These are phyloP conservation scores for Monilinia fructicola DNA, from an alignment of 2,329 filamentous ascomycete genomes.

Conservation along the genomic window DNA sequence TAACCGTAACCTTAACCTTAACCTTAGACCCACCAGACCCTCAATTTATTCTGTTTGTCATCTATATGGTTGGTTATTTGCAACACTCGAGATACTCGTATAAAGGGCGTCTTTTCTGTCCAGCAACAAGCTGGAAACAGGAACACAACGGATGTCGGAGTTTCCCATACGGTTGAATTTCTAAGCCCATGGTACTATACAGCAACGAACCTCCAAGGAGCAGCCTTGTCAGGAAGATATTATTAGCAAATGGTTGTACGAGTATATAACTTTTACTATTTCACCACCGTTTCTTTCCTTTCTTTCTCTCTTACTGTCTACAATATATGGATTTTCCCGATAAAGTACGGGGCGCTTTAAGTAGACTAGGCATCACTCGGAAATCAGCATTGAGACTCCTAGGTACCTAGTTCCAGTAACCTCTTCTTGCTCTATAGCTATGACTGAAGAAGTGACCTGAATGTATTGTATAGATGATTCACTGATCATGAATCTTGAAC, in stretches of 20 bases:
- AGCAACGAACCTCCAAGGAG: not conserved
- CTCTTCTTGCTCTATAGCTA: not conserved
- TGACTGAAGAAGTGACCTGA: not conserved
- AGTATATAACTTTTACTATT: not conserved
- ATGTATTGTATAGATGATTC: not conserved
- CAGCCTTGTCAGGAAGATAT: not conserved
- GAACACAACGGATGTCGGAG: not conserved
- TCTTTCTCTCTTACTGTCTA: not conserved
- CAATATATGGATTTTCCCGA: not conserved
- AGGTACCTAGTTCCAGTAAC: constrained; percentile 10
- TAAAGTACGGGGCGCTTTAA: not conserved
- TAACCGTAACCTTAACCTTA: no score
- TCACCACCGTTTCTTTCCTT: not conserved
- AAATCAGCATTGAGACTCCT: not conserved
- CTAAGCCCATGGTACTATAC: not conserved
- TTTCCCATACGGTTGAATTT: no score
- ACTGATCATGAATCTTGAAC: not conserved
- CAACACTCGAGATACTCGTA: no score
- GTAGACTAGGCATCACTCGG: not conserved
- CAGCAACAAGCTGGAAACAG: no score
- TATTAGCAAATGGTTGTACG: not conserved
- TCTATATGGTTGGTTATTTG: not conserved
- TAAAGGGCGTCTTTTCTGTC: no score
- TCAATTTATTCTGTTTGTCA: not conserved
- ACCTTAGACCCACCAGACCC: no score